Base-by-base conservation (phyloP, 768 basidiomycete species). In the Dacryopinax primogenitus region DNA sequence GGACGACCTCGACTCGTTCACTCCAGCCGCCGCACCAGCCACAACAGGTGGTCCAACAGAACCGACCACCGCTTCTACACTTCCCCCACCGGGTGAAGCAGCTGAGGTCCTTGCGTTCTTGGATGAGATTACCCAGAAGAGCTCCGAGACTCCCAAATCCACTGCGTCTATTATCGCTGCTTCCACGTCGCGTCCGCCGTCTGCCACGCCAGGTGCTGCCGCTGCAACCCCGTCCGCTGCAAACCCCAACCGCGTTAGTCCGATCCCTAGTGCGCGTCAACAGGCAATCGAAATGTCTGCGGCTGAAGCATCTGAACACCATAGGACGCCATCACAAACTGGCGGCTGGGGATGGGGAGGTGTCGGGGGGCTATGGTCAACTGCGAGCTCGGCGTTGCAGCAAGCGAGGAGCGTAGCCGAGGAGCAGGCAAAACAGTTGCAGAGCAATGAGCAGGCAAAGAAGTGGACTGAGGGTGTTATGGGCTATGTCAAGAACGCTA, bases 91-190 rank as follows among this genome's bases (percentile, higher is more conserved):
- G 67, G 85, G 84, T 33, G 88, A 93, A 69, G 83, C 83, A 65
- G 84, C 86, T 1, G 89, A 91, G 67, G 92, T 90, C 28, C 83
- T 94, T 30, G 92, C 92, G 16, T 95, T 94, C 78, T 83, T 96
- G 41, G 90, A 96, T 74, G 91, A 96, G 76, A 91, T 95, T 68
- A 92, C 90, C 0, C 90, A 90, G 82, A 94, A 92, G 76, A 88
- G 86, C 74, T 81, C 86, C 4, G 89, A 88, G 68, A 86, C 88
- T 13, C 83, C 86, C 21, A 84, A 86, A 30, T 71, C 82, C 2
- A 76, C 85, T 67, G 41, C 47, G 47, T 33, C 67, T 64, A 63
- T 69, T 66, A 33, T 37, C 66, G 23, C 64, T 62, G 51, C 65
- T n/a, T 77, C 80, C 0, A 68, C 78, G 71, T 45, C 81, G 74